Percentiles rank a stretch among this genome's conserved stretches.
Conservation (phyloP, 2,329 filamentous ascomycete genomes). For the Colletotrichum sansevieriae region DNA sequence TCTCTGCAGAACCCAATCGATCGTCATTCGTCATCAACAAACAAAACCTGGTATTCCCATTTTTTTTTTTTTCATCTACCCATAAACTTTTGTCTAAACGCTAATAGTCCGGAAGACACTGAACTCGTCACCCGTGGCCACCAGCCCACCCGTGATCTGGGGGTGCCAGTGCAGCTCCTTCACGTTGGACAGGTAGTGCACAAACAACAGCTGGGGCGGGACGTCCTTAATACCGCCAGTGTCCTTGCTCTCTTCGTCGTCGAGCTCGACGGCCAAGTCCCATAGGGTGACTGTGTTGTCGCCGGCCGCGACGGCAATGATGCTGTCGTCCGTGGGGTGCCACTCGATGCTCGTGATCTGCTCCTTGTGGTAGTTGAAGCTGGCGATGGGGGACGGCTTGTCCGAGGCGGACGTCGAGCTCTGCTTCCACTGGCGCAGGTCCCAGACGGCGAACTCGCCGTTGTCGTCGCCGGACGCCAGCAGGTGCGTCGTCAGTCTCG, state of each 20-base stretch:
- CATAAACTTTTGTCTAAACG: constrained; percentile 67
- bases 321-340: constrained; percentile 97
- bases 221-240: constrained; percentile 90
- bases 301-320: constrained; percentile 90
- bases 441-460: constrained; percentile 96
- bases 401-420: constrained; percentile 57
- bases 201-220: constrained; percentile 93
- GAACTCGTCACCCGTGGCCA: constrained; percentile 93
- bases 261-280: constrained; percentile 96
- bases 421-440: constrained; percentile 93
- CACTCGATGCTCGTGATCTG: constrained; percentile 97
- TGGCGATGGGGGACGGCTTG: constrained; percentile 85
- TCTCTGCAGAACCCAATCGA: constrained; percentile 3
- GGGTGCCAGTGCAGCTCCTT: constrained; percentile 99
- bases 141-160: constrained; percentile 89
- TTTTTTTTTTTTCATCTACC: constrained; percentile 32
- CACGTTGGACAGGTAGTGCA: constrained; percentile 94
- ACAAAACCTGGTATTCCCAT: constrained; percentile 40
- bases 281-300: constrained; percentile 96
- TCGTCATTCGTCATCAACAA: constrained; percentile 23
- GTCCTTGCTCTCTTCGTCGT: constrained; percentile 95
- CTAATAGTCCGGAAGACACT: constrained; percentile 88
- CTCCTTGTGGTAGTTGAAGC: constrained; percentile 95
- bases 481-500: constrained; percentile 86
- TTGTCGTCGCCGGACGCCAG: constrained; percentile 94